Conservation (phyloP, 441 rosid genomes). For the Pelargonium fulgidum region DNA sequence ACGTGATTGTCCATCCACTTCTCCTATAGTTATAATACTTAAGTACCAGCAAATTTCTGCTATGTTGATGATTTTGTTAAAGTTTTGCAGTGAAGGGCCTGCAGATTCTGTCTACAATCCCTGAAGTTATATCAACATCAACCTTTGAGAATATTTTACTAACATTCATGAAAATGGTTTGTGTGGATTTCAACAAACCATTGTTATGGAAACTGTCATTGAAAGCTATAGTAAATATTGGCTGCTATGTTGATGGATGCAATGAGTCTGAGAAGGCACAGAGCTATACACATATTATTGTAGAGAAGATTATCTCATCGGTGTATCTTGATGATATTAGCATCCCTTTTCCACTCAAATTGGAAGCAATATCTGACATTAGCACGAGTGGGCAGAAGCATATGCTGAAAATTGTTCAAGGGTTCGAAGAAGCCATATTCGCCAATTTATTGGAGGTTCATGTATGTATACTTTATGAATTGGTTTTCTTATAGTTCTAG, state of each 20-base stretch:
- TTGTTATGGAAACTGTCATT: conserved; percentile 59
- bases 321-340: conserved; percentile 36
- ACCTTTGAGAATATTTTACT: conserved; percentile 59
- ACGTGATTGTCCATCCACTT: too few species aligned
- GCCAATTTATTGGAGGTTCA: conserved; percentile 48
- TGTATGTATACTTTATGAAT: conserved; percentile 43
- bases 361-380: conserved; percentile 58
- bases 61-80: conserved; percentile 13
- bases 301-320: conserved; percentile 45
- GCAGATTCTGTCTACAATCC: conserved; percentile 58
- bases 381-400: conserved; percentile 47
- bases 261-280: conserved; percentile 46
- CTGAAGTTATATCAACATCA: conserved; percentile 46
- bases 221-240: conserved; percentile 64
- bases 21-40: not conserved
- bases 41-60: not conserved
- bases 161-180: conserved; percentile 48
- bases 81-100: conserved; percentile 66
- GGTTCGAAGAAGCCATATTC: conserved; percentile 52
- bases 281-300: conserved; percentile 53
- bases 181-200: conserved; percentile 35
- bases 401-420: conserved; percentile 55
- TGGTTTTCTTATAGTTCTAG: conserved; percentile 13
- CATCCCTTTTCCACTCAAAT: conserved; percentile 47
- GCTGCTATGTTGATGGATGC: conserved; percentile 48